Conservation (phyloP, 768 basidiomycete genomes). For the Mycena filopes region DNA sequence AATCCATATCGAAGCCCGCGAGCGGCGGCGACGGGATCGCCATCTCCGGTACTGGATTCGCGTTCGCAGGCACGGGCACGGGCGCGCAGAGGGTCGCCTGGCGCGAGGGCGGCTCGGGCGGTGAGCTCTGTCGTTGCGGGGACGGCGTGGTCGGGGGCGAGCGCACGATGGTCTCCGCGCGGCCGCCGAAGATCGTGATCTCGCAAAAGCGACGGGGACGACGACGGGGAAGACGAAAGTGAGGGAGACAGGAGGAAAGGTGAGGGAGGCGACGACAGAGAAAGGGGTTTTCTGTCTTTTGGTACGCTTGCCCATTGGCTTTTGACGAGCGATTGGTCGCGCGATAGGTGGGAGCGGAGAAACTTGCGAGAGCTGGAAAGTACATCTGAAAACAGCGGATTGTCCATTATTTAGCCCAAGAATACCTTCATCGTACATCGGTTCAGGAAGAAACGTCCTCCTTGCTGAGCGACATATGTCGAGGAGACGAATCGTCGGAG, state of each 20-base stretch:
- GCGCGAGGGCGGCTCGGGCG: constrained; percentile 14
- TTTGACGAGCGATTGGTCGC: neutral
- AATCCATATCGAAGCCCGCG: constrained; percentile 11
- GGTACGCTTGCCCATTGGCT: constrained; percentile 2
- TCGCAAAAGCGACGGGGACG: no score
- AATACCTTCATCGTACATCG: no score
- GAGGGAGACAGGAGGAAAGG: no score
- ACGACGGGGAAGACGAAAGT: no score
- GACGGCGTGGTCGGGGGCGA: constrained; percentile 3
- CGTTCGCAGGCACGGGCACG: neutral
- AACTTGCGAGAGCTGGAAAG: constrained; percentile 5
- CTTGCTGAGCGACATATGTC: no score
- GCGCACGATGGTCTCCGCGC: constrained; percentile 42
- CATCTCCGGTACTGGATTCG: neutral
- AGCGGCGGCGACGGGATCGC: constrained; percentile 24
- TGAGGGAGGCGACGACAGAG: no score
- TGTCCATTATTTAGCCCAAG: no score
- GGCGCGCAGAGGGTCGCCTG: constrained; percentile 12
- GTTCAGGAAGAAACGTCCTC: no score
- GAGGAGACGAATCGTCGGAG: no score
- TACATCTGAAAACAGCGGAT: constrained; percentile 5
- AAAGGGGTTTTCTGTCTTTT: constrained; percentile 6
- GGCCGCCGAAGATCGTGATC: constrained; percentile 48
- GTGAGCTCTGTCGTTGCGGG: neutral
- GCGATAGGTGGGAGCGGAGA: constrained; percentile 13